Evolutionary conservation across 1,139 yeast species (phyloP).

Genomic region (Pneumocystis sp.): DNA sequence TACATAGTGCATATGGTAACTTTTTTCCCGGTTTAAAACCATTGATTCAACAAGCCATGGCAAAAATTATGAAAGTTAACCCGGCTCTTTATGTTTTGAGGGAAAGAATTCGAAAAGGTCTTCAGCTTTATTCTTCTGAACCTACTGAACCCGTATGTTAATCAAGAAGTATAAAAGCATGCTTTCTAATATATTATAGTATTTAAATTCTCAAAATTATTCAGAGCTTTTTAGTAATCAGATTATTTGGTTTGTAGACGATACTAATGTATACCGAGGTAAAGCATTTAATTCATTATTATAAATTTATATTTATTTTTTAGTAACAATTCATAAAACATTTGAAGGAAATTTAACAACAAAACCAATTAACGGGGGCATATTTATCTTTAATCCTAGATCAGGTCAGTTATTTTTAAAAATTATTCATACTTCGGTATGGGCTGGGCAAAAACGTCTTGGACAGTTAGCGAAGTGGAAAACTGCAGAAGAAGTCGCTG

Average conservation of each 20-base stretch:
- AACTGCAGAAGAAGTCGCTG: constrained; percentile 95
- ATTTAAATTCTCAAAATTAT: constrained; percentile 75
- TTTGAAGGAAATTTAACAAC: constrained; percentile 87
- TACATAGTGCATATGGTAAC: constrained; percentile 91
- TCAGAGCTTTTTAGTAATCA: constrained; percentile 80
- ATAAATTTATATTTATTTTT: constrained; percentile 67
- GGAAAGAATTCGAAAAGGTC: constrained; percentile 85
- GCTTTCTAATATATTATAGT: constrained; percentile 16
- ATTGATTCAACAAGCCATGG: constrained; percentile 79
- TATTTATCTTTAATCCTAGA: constrained; percentile 76
- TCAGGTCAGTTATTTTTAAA: constrained; percentile 80
- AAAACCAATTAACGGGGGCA: constrained; percentile 85
- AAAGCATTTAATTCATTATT: constrained; percentile 45
- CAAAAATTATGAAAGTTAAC: constrained; percentile 84
- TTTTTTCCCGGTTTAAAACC: constrained; percentile 96
- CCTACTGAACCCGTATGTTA: constrained; percentile 56
- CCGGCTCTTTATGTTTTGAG: constrained; percentile 85
- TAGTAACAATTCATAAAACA: constrained; percentile 79
- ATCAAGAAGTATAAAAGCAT: neutral
- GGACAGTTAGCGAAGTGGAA: constrained; percentile 96
- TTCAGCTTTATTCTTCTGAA: constrained; percentile 84
- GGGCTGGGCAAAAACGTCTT: constrained; percentile 94
- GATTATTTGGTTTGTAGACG: constrained; percentile 21
- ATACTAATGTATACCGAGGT: constrained; percentile 12
- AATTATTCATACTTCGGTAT: constrained; percentile 83